Conservation (phyloP, 495 filamentous ascomycete genomes). For the Patellaria atrata region DNA sequence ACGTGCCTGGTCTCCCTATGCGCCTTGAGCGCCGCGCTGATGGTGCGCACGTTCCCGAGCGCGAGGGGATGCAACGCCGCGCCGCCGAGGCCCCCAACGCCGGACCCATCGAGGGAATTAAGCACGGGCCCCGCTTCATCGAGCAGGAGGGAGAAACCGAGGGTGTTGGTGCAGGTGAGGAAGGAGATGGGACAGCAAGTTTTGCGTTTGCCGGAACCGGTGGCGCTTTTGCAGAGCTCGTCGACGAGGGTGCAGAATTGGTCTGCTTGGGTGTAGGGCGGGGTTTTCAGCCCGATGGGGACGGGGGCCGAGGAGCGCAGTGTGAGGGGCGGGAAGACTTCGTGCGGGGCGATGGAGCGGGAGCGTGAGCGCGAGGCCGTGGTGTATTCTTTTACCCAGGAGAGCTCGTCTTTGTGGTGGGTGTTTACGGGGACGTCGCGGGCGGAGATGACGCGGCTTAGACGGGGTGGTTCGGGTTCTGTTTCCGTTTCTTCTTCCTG, state of each 20-base stretch:
- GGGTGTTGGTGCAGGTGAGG: slow-evolving; percentile 57
- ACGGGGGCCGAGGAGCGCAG: too few species aligned
- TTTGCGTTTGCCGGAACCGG: slow-evolving; percentile 1
- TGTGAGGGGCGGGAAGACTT: too few species aligned
- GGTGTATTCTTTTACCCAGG: too few species aligned
- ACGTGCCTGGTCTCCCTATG: slow-evolving; percentile 32
- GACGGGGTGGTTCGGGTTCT: too few species aligned
- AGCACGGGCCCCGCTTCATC: slow-evolving; percentile 20
- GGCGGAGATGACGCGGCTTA: too few species aligned
- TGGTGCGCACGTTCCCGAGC: slow-evolving; percentile 53
- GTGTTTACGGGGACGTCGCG: too few species aligned
- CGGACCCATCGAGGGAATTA: slow-evolving; percentile 31
- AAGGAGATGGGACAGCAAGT: slow-evolving; percentile 37
- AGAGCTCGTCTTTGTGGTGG: too few species aligned
- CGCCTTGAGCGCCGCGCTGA: slow-evolving; percentile 40
- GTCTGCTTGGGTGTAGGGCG: slow-evolving; percentile 51
- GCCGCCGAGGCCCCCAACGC: slow-evolving; percentile 54
- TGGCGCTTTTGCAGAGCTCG: slow-evolving; percentile 30
- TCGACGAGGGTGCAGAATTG: slow-evolving; percentile 41
- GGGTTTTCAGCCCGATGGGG: slow-evolving; percentile 50
- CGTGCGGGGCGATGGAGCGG: too few species aligned
- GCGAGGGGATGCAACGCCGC: slow-evolving; percentile 54
- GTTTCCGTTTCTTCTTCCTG: too few species aligned
- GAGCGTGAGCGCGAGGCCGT: too few species aligned
- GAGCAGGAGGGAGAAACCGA: slow-evolving; percentile 49